Evolutionary conservation across 2,329 filamentous ascomycete genomes (phyloP).

Genomic region (Salinomyces thailandicus): DNA sequence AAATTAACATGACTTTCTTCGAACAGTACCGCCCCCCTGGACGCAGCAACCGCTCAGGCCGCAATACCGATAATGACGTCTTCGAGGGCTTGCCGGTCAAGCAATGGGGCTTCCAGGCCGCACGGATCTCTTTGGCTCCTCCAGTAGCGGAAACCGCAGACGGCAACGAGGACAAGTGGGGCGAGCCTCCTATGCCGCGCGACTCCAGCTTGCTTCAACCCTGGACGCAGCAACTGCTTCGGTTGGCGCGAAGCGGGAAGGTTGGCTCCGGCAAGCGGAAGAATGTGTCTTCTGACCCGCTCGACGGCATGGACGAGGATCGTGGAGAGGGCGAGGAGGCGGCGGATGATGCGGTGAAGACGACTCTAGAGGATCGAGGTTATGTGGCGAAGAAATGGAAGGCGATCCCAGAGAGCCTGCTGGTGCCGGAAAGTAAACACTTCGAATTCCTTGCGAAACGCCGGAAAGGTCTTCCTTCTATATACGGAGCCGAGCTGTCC

Average conservation of each 20-base stretch:
- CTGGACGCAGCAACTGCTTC: slow-evolving; percentile 72
- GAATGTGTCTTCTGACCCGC: slow-evolving; percentile 33
- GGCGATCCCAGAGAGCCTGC: slow-evolving; percentile 45
- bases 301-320: slow-evolving; percentile 49
- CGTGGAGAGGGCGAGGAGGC: slow-evolving; percentile 35
- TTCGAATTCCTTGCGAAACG: slow-evolving; percentile 49
- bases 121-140: slow-evolving; percentile 23
- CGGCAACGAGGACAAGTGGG: slow-evolving; percentile 53
- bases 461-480: slow-evolving; percentile 46
- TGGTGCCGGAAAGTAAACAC: slow-evolving; percentile 47
- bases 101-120: slow-evolving; percentile 62
- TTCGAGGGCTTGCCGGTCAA: slow-evolving; percentile 72
- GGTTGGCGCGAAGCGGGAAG: slow-evolving; percentile 64
- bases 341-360: slow-evolving; percentile 28
- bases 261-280: slow-evolving; percentile 49
- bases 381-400: slow-evolving; percentile 51
- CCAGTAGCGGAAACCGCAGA: slow-evolving; percentile 17
- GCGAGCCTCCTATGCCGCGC: slow-evolving; percentile 78
- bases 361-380: slow-evolving; percentile 34
- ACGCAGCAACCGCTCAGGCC: slow-evolving; percentile 47
- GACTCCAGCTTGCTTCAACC: slow-evolving; percentile 68
- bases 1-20: slow-evolving; percentile 1
- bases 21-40: slow-evolving; percentile 46
- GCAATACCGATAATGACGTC: slow-evolving; percentile 53
- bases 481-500: slow-evolving; percentile 32